These are phyloP conservation scores for Wickerhamiella vanderwaltii DNA, from an alignment of 805 yeast species.

Conservation along the genomic window DNA sequence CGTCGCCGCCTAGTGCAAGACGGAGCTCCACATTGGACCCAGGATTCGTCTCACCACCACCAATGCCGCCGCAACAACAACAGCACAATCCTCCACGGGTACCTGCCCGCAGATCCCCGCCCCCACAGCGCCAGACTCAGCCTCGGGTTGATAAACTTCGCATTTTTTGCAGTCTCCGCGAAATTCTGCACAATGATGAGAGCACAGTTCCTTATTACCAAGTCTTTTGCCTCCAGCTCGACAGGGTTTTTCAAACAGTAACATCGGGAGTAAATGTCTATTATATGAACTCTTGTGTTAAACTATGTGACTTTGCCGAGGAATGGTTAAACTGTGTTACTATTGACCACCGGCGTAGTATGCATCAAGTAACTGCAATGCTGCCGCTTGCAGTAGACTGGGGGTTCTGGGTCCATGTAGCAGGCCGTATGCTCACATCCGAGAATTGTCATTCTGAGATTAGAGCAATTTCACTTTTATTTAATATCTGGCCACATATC, in stretches of 20 bases:
- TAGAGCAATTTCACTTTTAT: slow-evolving; percentile 52
- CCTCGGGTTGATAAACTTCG: slow-evolving; percentile 27
- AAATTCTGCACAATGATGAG: slow-evolving; percentile 29
- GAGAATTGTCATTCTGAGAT: slow-evolving; percentile 51
- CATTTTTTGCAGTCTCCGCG: slow-evolving; percentile 27
- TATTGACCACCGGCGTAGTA: slow-evolving; percentile 23
- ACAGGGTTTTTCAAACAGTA: slow-evolving; percentile 28
- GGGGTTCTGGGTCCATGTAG: slow-evolving; percentile 63
- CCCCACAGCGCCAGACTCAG: neutral
- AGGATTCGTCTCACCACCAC: neutral
- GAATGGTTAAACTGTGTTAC: slow-evolving; percentile 29
- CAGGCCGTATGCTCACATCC: slow-evolving; percentile 46
- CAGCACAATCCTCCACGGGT: neutral
- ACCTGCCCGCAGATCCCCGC: slow-evolving; percentile 3
- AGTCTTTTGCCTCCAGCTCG: slow-evolving; percentile 28
- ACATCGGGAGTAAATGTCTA: slow-evolving; percentile 26
- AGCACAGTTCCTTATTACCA: slow-evolving; percentile 24
- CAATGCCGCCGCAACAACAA: slow-evolving; percentile 1
- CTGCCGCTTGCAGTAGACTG: slow-evolving; percentile 40
- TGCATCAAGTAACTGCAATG: slow-evolving; percentile 20
- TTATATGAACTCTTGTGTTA: slow-evolving; percentile 29
- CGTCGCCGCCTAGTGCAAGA: neutral
- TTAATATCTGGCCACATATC: slow-evolving; percentile 61
- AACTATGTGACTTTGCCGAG: slow-evolving; percentile 32
- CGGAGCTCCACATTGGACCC: no score